Evolutionary conservation across 106 monocot species (phyloP), one percentile per base, ranked within the genome.

Genomic region (Vanilla planifolia): DNA sequence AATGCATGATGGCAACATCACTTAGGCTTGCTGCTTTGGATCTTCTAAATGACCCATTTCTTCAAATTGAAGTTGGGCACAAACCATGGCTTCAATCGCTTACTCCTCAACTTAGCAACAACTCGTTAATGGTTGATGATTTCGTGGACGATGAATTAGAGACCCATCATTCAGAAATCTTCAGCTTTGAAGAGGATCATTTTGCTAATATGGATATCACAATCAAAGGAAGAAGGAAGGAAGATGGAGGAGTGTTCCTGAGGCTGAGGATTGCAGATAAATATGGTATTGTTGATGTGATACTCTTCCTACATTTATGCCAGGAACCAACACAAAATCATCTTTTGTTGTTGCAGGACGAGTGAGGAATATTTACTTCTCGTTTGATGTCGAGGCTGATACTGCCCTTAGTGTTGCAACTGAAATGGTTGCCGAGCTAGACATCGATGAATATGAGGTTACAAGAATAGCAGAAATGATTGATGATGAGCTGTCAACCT

Each of bases 401-500:
- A 98, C 96, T 20, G 84, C 96, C 48, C 46, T 91, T 30, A 77
- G 76, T 32, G 96, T 98, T 15, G 96, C 91, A 23, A 85, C 79
- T 3, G 96, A 98, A 51, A 98, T 98, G 87, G 96, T 98, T n/a
- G 74, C 70, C 33, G 90, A 91, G 63, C 58, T 98, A 47, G 91
- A 82, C 63, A 87, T 98, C 24, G 77, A 74, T 4, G 87, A 98
- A 26, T 74, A 85, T 34, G 91, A 91, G 30, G 96, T 82, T 10
- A 91, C 81, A 2, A 70, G 77, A 51, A 87, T 98, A 51, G 90
- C 96, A n/a, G 90, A 98, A 43, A 91, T 91, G 96, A 98, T 98
- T 6, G 96, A 98, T 44, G 72, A 51, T 1, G 91, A 91, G 71
- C 68, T 98, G 1, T 44, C 69, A 52, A 59, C 67, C 16, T 57